Percentiles rank a stretch among this genome's conserved stretches.
These are phyloP conservation scores for Colletotrichum incanum DNA, from an alignment of 2,329 filamentous ascomycete genomes.

Conservation along the genomic window DNA sequence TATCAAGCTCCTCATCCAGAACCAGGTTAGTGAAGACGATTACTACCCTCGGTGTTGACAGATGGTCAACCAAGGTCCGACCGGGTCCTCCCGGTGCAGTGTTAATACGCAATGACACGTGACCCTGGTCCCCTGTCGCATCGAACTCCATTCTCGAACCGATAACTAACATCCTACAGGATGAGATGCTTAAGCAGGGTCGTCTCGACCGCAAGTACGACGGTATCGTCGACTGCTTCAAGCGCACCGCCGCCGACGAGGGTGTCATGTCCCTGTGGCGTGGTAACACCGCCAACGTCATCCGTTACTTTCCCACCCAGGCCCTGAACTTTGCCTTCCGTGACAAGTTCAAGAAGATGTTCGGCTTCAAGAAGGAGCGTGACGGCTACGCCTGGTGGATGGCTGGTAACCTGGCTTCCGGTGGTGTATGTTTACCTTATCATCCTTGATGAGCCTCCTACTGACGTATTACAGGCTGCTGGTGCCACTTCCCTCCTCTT, in stretches of 20 bases:
- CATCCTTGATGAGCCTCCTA: too few species aligned
- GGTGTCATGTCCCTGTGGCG: slow-evolving; percentile 97
- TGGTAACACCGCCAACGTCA: slow-evolving; percentile 99
- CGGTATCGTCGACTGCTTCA: slow-evolving; percentile 96
- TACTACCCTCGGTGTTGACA: slow-evolving; percentile 6
- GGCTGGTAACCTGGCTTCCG: slow-evolving; percentile 99
- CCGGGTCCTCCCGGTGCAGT: slow-evolving; percentile 23
- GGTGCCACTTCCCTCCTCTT: slow-evolving; percentile 99
- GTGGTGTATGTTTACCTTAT: slow-evolving; percentile 75
- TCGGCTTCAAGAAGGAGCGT: slow-evolving; percentile 99
- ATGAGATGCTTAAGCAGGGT: slow-evolving; percentile 99
- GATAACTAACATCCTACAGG: slow-evolving; percentile 70
- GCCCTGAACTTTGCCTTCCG: slow-evolving; percentile 99
- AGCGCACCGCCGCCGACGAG: slow-evolving; percentile 89
- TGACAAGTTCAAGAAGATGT: slow-evolving; percentile 99
- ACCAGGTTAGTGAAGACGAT: slow-evolving; percentile 84
- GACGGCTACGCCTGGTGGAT: slow-evolving; percentile 99
- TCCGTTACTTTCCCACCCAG: slow-evolving; percentile 99
- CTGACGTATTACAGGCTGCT: slow-evolving; percentile 66
- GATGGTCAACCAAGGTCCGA: slow-evolving; percentile 13
- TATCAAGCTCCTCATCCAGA: slow-evolving; percentile 99
- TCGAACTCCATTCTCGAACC: neutral
- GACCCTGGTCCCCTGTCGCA: slow-evolving; percentile 14
- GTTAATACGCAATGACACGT: slow-evolving; percentile 26
- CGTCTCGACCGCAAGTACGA: slow-evolving; percentile 98